Evolutionary conservation across 78 protist species (phyloP).

Genomic region (Cavenderia fasciculata): DNA sequence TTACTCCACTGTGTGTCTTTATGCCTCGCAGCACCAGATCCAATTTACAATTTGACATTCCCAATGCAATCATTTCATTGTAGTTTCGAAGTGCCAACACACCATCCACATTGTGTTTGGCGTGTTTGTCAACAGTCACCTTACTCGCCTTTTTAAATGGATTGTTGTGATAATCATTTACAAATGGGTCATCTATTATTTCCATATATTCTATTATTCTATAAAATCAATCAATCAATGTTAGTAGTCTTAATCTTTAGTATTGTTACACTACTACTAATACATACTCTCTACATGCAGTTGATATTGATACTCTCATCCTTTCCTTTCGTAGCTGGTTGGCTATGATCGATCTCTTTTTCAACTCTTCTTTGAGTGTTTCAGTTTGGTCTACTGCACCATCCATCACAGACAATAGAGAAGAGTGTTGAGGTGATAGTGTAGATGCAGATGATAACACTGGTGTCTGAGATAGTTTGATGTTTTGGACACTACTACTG

Average conservation of each 20-base stretch:
- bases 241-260: not conserved
- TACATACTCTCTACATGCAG: constrained; percentile 29
- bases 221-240: not conserved
- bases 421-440: not conserved
- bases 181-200: constrained; percentile 32
- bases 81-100: not conserved
- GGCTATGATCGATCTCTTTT: constrained; percentile 13
- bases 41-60: constrained; percentile 30
- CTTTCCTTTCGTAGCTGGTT: constrained; percentile 1
- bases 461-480: not conserved
- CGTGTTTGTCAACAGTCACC: not conserved
- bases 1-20: not conserved
- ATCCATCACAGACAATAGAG: not conserved
- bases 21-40: constrained; percentile 9
- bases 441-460: not conserved
- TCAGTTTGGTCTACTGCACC: not conserved
- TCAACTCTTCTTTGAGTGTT: constrained; percentile 20
- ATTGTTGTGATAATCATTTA: constrained; percentile 1
- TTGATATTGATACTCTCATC: constrained; percentile 26
- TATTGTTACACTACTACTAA: not conserved
- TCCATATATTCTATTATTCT: constrained; percentile 33
- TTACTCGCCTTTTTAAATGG: constrained; percentile 45
- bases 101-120: not conserved
- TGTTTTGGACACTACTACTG: too few relatives aligned
- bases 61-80: constrained; percentile 52